Evolutionary conservation across 2,329 filamentous ascomycete species (phyloP), one percentile per base, ranked within the genome.

Genomic region (Aspergillus fijiensis): DNA sequence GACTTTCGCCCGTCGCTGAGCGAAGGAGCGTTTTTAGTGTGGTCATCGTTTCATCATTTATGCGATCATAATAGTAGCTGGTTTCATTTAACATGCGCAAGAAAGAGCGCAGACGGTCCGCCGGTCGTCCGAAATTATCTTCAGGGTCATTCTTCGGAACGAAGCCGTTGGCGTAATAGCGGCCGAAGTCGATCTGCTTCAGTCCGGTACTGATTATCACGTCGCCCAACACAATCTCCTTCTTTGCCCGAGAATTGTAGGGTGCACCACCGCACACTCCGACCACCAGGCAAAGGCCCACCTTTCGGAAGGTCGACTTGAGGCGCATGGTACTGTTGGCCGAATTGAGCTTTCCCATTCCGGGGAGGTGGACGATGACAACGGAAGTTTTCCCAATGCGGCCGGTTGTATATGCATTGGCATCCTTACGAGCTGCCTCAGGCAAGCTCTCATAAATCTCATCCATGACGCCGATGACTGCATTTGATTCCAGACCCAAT

Each of bases 181-280:
- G 21, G 9, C 52, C 52, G 25, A 42, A 45, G 39, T 55, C 52
- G 21, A 25, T 25, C n/a, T 45, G 31, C 7, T 45, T 6, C 12
- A 55, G 12, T 2, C 19, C 19, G n/a, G 21, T 27, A 27, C 42
- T 49, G 50, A 59, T 55, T 11, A 59, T 45, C 3, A 76, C 65
- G 62, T 76, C 73, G 5, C 74, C 74, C 5, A 76, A 65, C 7
- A 70, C 16, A 5, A 51, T 27, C 72, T 67, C 16, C 70, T 65
- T 2, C 33, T 14, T 35, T 58, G 4, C 25, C 10, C 10, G n/a
- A 70, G 35, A 27, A 2, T 4, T 27, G 23, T 10, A 42, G 0
- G 77, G 76, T 5, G 76, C 67, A 10, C 74, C 78, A 0, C 77
- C 80, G 49, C 78, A 81, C 2, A 81, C 69, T 0, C 79, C 79